A percentile compares a stretch with the other conserved stretches of the same genome.
Conservation (phyloP, 495 filamentous ascomycete species). For the Mytilinidion resinicola region DNA sequence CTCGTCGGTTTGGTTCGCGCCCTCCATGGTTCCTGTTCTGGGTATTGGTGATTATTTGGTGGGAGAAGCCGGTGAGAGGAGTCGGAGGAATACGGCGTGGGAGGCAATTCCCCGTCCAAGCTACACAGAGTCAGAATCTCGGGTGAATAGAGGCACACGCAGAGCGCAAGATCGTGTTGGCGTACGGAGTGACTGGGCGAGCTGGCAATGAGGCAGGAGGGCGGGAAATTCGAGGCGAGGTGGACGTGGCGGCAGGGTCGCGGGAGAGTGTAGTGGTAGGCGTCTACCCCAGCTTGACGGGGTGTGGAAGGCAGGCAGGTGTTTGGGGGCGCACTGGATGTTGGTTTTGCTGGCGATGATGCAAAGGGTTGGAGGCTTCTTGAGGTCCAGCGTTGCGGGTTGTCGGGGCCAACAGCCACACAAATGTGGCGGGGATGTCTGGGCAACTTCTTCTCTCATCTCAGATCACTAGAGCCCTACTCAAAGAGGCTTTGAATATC, state of each 20-base stretch:
- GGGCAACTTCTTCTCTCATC: too few species aligned
- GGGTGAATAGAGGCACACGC: not conserved
- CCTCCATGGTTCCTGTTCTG: conserved; percentile 50
- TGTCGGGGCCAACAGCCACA: too few species aligned
- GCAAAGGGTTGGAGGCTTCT: not conserved
- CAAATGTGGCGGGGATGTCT: too few species aligned
- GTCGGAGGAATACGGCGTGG: not conserved
- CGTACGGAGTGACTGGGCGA: not conserved
- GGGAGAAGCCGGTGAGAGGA: not conserved
- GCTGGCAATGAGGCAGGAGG: conserved; percentile 1
- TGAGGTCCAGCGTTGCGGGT: not conserved
- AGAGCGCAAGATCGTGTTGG: not conserved
- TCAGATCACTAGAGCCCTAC: too few species aligned
- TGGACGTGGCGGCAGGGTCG: not conserved
- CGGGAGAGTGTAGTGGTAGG: not conserved
- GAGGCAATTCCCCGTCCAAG: not conserved
- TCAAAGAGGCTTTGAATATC: too few species aligned
- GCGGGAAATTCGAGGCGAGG: not conserved
- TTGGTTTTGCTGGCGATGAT: not conserved
- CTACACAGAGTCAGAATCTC: not conserved
- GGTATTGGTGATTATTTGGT: conserved; percentile 1
- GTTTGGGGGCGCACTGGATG: not conserved
- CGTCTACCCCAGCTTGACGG: not conserved
- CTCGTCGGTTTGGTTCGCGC: conserved; percentile 78
- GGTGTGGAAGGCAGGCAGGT: not conserved